Conservation (phyloP, 2,329 filamentous ascomycete species). For the Aspergillus sp. region DNA sequence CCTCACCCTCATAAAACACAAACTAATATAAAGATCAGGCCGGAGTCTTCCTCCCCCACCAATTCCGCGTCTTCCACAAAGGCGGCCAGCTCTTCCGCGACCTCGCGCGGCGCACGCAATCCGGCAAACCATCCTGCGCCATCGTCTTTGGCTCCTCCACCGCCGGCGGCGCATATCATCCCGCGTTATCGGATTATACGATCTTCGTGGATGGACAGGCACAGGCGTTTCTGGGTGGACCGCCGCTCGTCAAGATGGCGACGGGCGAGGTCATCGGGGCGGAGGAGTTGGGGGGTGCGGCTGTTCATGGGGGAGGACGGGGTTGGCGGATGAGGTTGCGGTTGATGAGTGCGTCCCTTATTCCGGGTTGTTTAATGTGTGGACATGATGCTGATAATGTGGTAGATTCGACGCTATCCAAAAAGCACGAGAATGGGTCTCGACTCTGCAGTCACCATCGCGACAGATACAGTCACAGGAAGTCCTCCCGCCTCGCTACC, state of each 20-base stretch:
- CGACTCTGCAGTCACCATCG: constrained; percentile 12
- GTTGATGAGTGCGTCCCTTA: constrained; percentile 32
- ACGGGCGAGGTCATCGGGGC: constrained; percentile 41
- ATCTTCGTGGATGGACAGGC: constrained; percentile 41
- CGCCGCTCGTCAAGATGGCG: constrained; percentile 45
- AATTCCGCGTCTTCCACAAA: constrained; percentile 44
- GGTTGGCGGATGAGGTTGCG: constrained; percentile 42
- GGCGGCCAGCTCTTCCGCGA: constrained; percentile 40
- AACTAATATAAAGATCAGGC: constrained; percentile 15
- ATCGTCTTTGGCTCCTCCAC: constrained; percentile 44
- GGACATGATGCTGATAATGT: constrained; percentile 2
- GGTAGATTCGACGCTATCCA: constrained; percentile 35
- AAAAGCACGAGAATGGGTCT: constrained; percentile 36
- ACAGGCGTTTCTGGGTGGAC: constrained; percentile 42
- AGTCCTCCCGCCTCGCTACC: constrained; percentile 24
- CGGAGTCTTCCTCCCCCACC: constrained; percentile 40
- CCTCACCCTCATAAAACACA: neutral
- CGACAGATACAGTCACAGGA: neutral
- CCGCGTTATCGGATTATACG: constrained; percentile 40
- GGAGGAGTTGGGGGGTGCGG: constrained; percentile 40
- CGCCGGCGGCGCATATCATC: constrained; percentile 39
- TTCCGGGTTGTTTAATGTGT: neutral
- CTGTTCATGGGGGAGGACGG: constrained; percentile 37
- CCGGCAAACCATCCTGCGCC: constrained; percentile 38
- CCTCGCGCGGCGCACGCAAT: constrained; percentile 33